A percentile compares a stretch with the other conserved stretches of the same genome.
Conservation (phyloP, 2,329 filamentous ascomycete genomes). For the Paraconiothyrium brasiliense region DNA sequence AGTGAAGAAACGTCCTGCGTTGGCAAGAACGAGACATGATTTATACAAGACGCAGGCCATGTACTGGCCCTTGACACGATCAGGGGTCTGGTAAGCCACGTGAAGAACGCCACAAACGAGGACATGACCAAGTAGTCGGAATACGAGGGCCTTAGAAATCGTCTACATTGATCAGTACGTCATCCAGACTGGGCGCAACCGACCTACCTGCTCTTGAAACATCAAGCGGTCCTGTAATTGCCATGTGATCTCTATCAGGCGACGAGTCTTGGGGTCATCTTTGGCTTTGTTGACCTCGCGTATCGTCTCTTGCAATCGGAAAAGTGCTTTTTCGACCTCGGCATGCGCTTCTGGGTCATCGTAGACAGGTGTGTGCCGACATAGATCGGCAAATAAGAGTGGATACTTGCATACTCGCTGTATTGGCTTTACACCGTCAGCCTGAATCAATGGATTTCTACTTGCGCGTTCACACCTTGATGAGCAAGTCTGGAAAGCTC, state of each 20-base stretch:
- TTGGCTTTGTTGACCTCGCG: constrained; percentile 86
- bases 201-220: constrained; percentile 75
- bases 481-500: constrained; percentile 84
- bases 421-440: constrained; percentile 71
- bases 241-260: constrained; percentile 82
- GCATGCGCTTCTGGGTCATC: constrained; percentile 87
- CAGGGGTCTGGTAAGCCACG: constrained; percentile 79
- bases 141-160: constrained; percentile 56
- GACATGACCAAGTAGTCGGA: constrained; percentile 82
- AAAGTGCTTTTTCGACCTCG: constrained; percentile 77
- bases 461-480: constrained; percentile 72
- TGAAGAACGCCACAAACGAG: constrained; percentile 84
- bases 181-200: not conserved
- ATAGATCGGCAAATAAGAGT: constrained; percentile 82
- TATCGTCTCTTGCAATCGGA: constrained; percentile 77
- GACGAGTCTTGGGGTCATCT: constrained; percentile 74
- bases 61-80: constrained; percentile 77
- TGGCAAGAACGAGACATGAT: constrained; percentile 79
- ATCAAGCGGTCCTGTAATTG: constrained; percentile 81
- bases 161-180: constrained; percentile 27
- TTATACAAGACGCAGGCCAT: constrained; percentile 87
- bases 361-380: constrained; percentile 81
- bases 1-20: constrained; percentile 69
- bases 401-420: constrained; percentile 93
- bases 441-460: not conserved